phyloP scores from a whole-genome alignment of 805 yeast genomes.

The Saturnispora zaruensis region DNA sequence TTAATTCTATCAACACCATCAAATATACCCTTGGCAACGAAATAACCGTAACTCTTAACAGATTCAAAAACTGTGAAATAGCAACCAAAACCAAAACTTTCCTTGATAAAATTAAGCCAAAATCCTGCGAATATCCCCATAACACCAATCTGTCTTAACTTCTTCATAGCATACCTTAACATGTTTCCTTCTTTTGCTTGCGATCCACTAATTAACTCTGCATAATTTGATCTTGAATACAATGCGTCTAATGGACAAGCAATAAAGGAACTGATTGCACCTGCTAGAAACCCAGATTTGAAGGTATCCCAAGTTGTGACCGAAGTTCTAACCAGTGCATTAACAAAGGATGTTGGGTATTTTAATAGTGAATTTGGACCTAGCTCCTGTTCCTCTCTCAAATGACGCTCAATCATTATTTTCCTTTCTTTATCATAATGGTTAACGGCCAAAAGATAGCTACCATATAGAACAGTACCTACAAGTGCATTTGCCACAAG shows the following conservation, averaged over 20 bases:
- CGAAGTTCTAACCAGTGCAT: constrained; percentile 9
- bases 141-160: constrained; percentile 64
- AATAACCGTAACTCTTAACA: constrained; percentile 61
- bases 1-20: constrained; percentile 21
- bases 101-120: constrained; percentile 69
- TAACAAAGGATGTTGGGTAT: constrained; percentile 4
- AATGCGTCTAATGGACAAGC: constrained; percentile 94
- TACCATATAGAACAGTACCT: constrained; percentile 76
- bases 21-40: constrained; percentile 37
- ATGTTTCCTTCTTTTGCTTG: constrained; percentile 47
- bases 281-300: constrained; percentile 79
- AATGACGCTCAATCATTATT: constrained; percentile 13
- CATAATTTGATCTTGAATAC: constrained; percentile 68
- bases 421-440: constrained; percentile 23
- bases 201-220: constrained; percentile 56
- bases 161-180: constrained; percentile 68
- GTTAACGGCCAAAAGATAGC: constrained; percentile 56
- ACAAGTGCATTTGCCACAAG: constrained; percentile 81
- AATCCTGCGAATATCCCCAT: constrained; percentile 88
- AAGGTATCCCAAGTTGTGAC: constrained; percentile 43
- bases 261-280: constrained; percentile 77
- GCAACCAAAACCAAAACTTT: constrained; percentile 72
- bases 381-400: constrained; percentile 9
- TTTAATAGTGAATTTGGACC: constrained; percentile 24
- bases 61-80: constrained; percentile 77